Evolutionary conservation across 2,329 filamentous ascomycete species (phyloP).

Genomic region (Calonectria hawksworthii): DNA sequence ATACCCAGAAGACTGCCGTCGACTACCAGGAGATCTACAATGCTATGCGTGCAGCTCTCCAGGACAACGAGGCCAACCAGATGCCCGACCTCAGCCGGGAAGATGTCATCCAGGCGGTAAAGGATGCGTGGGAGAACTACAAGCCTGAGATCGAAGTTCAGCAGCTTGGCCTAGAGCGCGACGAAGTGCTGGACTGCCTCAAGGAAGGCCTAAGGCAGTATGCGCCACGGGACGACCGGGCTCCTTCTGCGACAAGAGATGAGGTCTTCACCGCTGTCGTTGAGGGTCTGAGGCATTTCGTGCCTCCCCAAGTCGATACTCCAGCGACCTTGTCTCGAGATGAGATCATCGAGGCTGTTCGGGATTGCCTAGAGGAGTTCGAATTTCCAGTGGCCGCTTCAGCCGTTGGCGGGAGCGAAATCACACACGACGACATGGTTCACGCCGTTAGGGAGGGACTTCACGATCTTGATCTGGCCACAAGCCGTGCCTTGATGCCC

Average conservation of each 20-base stretch:
- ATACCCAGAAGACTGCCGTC: conserved; percentile 71
- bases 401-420: conserved; percentile 63
- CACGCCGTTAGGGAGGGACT: conserved; percentile 75
- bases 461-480: conserved; percentile 62
- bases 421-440: conserved; percentile 74
- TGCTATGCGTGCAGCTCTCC: conserved; percentile 81
- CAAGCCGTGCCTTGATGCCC: conserved; percentile 57
- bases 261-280: conserved; percentile 89
- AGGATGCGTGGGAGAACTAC: conserved; percentile 93
- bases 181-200: conserved; percentile 89
- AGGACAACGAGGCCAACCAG: conserved; percentile 68
- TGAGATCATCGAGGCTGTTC: conserved; percentile 86
- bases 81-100: conserved; percentile 75
- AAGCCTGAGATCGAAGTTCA: conserved; percentile 94
- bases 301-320: conserved; percentile 79
- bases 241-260: conserved; percentile 78
- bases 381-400: conserved; percentile 78
- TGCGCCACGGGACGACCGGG: conserved; percentile 65
- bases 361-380: conserved; percentile 88
- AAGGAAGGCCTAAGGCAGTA: conserved; percentile 89
- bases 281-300: conserved; percentile 87
- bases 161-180: conserved; percentile 89
- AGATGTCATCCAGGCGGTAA: conserved; percentile 87
- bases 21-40: conserved; percentile 91
- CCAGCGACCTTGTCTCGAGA: conserved; percentile 81